Percentiles rank a stretch among this genome's conserved stretches.
Evolutionary conservation across 2,329 filamentous ascomycete genomes (phyloP).

Genomic region (Xylaria sp.): DNA sequence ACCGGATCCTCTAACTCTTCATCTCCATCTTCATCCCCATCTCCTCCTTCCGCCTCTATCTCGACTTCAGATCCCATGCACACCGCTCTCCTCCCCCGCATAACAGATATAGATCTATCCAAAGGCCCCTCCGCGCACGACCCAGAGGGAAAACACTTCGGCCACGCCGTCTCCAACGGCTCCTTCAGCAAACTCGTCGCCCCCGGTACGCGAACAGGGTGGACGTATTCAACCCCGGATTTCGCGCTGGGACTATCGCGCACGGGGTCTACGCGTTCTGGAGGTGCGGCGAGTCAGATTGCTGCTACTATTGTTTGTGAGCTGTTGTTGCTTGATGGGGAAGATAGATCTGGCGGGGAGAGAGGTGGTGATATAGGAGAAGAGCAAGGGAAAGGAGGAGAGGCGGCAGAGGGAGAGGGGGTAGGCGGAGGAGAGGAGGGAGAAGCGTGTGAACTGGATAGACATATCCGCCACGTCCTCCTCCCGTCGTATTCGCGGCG

Average conservation of each 20-base stretch:
- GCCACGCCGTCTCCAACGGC: conserved; percentile 83
- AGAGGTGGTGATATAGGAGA: not conserved
- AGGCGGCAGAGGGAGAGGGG: too few species aligned
- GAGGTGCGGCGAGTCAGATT: conserved; percentile 64
- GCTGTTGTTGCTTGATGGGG: conserved; percentile 43
- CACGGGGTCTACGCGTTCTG: conserved; percentile 60
- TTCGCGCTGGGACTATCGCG: conserved; percentile 58
- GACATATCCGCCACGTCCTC: conserved; percentile 50
- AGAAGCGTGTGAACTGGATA: conserved; percentile 48
- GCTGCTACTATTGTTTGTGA: conserved; percentile 57
- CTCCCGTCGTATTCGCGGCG: conserved; percentile 54
- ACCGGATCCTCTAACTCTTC: conserved; percentile 24
- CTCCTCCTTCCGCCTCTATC: not conserved
- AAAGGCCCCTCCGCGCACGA: conserved; percentile 58
- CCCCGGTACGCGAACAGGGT: conserved; percentile 79
- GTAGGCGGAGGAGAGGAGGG: too few species aligned
- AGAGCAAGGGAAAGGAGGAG: too few species aligned
- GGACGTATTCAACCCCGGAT: conserved; percentile 63
- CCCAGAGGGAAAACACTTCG: conserved; percentile 57
- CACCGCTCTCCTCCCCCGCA: conserved; percentile 68
- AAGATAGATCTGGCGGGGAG: not conserved
- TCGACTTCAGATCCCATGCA: conserved; percentile 27
- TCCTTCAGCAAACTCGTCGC: conserved; percentile 88
- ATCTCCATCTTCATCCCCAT: not conserved
- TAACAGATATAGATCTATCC: conserved; percentile 78